Evolutionary conservation across 331 rosid genomes (phyloP).

Genomic region (Saraca asoca): DNA sequence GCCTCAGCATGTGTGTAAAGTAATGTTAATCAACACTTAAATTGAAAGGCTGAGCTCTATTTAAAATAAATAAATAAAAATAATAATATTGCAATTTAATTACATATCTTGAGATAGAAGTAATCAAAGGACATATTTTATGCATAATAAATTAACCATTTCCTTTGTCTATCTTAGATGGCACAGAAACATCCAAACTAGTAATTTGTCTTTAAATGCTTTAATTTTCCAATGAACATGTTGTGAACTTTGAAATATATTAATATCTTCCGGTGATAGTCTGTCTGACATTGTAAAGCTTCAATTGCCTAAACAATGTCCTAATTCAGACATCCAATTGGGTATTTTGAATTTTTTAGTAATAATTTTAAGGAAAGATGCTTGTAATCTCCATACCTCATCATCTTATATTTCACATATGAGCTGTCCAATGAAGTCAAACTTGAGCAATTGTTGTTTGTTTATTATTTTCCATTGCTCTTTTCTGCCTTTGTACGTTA

Average conservation of each 20-base stretch:
- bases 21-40: slow-evolving; percentile 18
- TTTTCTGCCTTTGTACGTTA: slow-evolving; percentile 37
- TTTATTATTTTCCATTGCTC: slow-evolving; percentile 34
- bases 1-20: slow-evolving; percentile 26
- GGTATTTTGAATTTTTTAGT: slow-evolving; percentile 38
- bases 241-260: slow-evolving; percentile 38
- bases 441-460: slow-evolving; percentile 48
- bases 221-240: slow-evolving; percentile 39
- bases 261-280: slow-evolving; percentile 45
- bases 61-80: not conserved
- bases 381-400: slow-evolving; percentile 61
- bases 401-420: slow-evolving; percentile 56
- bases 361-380: slow-evolving; percentile 50
- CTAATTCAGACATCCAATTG: slow-evolving; percentile 59
- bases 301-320: slow-evolving; percentile 58
- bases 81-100: not conserved
- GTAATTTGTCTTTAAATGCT: slow-evolving; percentile 38
- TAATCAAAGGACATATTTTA: slow-evolving; percentile 33
- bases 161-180: slow-evolving; percentile 37
- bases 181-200: slow-evolving; percentile 50
- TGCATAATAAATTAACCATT: slow-evolving; percentile 30
- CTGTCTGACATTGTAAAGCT: slow-evolving; percentile 65
- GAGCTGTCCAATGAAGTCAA: slow-evolving; percentile 80
- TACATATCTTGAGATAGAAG: slow-evolving; percentile 30
- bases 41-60: slow-evolving; percentile 15